Evolutionary conservation across 192 early-diverging fungal species (phyloP).

Genomic region (Rhizophagus sp.): DNA sequence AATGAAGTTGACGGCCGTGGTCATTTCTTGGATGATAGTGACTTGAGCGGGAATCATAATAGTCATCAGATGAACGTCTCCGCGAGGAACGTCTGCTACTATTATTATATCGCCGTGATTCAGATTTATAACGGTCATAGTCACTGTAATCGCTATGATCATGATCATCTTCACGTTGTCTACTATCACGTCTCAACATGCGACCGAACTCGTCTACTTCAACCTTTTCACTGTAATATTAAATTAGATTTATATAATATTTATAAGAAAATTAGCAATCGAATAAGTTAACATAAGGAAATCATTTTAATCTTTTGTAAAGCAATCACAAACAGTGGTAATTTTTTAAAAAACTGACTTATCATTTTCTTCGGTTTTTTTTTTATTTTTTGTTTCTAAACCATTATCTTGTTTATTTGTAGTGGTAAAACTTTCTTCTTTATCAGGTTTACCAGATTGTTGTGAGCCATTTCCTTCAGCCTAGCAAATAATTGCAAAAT

Average conservation of each 20-base stretch:
- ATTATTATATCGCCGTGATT: neutral
- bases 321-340: too few relatives aligned
- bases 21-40: neutral
- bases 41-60: slow-evolving; percentile 6
- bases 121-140: slow-evolving; percentile 2
- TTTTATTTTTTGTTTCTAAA: neutral
- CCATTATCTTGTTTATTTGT: neutral
- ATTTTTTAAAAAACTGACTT: too few relatives aligned
- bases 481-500: neutral
- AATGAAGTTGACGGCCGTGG: slow-evolving; percentile 1
- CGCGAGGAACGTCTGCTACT: slow-evolving; percentile 21
- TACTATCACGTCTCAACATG: slow-evolving; percentile 28
- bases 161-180: neutral
- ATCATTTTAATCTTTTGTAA: neutral
- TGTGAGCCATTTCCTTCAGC: neutral
- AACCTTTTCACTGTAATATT: slow-evolving; percentile 31
- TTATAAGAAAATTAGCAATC: neutral
- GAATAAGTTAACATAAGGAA: neutral
- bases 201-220: slow-evolving; percentile 49
- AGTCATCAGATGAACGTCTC: slow-evolving; percentile 14
- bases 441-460: neutral
- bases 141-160: slow-evolving; percentile 3
- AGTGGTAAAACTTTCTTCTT: neutral
- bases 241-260: neutral
- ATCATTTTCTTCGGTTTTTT: slow-evolving; percentile 2